Conservation (phyloP, 768 basidiomycete species). For the Pleurotus sapidus region DNA sequence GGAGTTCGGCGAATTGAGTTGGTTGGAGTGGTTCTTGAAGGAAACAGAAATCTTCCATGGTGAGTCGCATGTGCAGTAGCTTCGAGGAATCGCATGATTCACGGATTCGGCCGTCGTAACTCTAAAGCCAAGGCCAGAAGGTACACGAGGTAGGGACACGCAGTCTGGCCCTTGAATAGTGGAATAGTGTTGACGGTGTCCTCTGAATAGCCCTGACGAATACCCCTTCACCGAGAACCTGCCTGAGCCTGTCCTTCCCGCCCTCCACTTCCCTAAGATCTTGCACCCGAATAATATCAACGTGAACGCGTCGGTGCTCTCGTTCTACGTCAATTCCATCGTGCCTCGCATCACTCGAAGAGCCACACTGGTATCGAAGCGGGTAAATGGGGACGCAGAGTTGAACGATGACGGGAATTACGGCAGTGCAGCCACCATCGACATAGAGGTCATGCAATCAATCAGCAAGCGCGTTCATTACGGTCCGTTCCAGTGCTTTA, state of each 20-base stretch:
- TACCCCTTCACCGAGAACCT: constrained; percentile 88
- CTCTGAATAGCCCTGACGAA: constrained; percentile 80
- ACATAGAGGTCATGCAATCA: constrained; percentile 96
- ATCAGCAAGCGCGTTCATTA: constrained; percentile 98
- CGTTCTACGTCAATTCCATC: constrained; percentile 86
- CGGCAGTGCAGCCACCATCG: constrained; percentile 91
- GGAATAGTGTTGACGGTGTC: neutral
- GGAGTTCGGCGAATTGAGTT: constrained; percentile 71
- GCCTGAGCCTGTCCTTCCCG: constrained; percentile 77
- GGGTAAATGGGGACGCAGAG: constrained; percentile 66
- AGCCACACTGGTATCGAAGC: constrained; percentile 65
- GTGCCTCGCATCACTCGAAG: constrained; percentile 84
- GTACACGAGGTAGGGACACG: constrained; percentile 74
- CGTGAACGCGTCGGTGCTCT: constrained; percentile 81
- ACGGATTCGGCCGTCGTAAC: constrained; percentile 7
- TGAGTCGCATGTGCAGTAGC: constrained; percentile 32
- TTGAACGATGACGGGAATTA: constrained; percentile 96
- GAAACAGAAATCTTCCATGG: constrained; percentile 96
- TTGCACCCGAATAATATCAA: constrained; percentile 81
- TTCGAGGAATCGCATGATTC: constrained; percentile 3
- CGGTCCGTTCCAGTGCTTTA: constrained; percentile 46
- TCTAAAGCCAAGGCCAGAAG: constrained; percentile 84
- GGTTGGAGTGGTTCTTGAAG: constrained; percentile 97
- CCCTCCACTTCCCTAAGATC: constrained; percentile 71
- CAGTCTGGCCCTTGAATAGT: neutral